Evolutionary conservation across 2,329 filamentous ascomycete species (phyloP).

Genomic region (Colletotrichum liriopes): DNA sequence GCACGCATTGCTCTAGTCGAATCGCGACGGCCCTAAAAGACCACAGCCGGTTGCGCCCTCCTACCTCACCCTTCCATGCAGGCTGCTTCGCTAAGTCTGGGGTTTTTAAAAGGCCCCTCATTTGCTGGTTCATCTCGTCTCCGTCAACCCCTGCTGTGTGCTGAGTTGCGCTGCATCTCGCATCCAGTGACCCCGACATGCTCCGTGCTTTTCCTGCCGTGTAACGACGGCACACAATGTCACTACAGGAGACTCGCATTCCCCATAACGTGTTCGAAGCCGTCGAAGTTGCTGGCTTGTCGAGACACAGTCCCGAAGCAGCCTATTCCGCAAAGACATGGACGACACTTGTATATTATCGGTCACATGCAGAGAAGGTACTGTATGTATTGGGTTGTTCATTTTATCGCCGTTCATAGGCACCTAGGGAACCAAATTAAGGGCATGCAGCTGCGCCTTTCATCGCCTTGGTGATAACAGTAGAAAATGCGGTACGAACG

Average conservation of each 20-base stretch:
- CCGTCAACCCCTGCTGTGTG: constrained; percentile 5
- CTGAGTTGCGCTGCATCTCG: constrained; percentile 29
- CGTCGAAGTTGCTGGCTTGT: neutral
- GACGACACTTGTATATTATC: neutral
- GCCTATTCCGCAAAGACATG: neutral
- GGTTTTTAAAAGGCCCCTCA: constrained; percentile 10
- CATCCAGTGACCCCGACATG: constrained; percentile 29
- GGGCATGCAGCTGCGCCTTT: neutral
- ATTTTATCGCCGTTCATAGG: neutral
- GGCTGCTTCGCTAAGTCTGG: constrained; percentile 25
- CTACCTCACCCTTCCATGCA: neutral
- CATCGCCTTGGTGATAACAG: neutral
- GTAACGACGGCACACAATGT: constrained; percentile 41
- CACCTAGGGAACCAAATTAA: neutral
- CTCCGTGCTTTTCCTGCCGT: constrained; percentile 37
- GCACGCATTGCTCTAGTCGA: neutral
- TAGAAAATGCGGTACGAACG: neutral
- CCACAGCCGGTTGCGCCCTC: constrained; percentile 1
- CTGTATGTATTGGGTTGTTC: neutral
- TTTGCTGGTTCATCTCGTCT: constrained; percentile 37
- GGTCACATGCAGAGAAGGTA: neutral
- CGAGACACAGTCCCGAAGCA: neutral
- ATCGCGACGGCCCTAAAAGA: neutral
- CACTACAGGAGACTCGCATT: constrained; percentile 17
- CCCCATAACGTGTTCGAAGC: neutral